Percentiles rank a stretch among this genome's conserved stretches.
Evolutionary conservation across 176 grass and related monocot genomes (phyloP).

Genomic region (Lolium perenne): DNA sequence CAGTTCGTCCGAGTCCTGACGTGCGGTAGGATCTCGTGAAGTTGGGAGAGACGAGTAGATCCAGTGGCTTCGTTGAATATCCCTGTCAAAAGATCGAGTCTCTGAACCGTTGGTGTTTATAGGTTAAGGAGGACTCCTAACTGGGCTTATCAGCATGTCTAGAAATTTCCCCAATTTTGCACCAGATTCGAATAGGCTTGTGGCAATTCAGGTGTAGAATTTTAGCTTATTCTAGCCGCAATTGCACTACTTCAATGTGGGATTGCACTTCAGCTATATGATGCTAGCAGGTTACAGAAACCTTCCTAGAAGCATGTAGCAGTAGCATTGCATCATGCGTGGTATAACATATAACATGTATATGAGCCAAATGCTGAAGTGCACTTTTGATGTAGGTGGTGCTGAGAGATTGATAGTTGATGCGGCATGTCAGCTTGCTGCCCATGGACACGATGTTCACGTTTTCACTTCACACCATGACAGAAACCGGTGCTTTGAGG

Average conservation of each 20-base stretch:
- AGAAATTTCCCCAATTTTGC: conserved; percentile 23
- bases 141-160: background rate
- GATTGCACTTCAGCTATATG: background rate
- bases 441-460: conserved; percentile 77
- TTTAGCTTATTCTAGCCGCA: background rate
- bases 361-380: background rate
- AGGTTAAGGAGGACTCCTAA: conserved; percentile 4
- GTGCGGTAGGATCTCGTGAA: conserved; percentile 1
- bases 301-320: background rate
- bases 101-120: background rate
- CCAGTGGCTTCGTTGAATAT: background rate
- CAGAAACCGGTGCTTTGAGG: conserved; percentile 91
- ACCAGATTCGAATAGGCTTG: background rate
- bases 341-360: background rate
- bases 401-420: conserved; percentile 97
- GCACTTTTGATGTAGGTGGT: conserved; percentile 54
- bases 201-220: background rate
- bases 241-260: background rate
- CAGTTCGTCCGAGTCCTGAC: background rate
- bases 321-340: background rate
- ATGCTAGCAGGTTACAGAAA: background rate
- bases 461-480: conserved; percentile 97
- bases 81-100: background rate
- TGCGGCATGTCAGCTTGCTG: conserved; percentile 80
- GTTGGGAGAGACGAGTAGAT: conserved; percentile 17